Percentiles rank a stretch among this genome's conserved stretches.
Evolutionary conservation across 768 basidiomycete genomes (phyloP).

Genomic region (Rhizopogon vesiculosus): DNA sequence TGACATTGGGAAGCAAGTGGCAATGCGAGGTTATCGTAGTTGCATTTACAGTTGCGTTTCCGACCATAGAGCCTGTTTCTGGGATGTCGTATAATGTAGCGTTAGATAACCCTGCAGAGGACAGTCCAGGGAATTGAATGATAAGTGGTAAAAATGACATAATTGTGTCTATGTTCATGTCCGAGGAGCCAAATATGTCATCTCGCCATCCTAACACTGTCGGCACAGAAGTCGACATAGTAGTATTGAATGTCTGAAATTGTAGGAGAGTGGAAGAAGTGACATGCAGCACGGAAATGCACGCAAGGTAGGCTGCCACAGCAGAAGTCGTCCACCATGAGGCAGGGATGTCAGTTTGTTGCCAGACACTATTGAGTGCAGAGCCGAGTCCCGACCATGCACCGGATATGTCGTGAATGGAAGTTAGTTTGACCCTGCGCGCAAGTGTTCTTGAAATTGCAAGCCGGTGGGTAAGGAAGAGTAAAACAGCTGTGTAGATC

Average conservation of each 20-base stretch:
- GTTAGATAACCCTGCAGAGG: not conserved
- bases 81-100: not conserved
- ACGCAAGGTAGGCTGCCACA: conserved; percentile 1
- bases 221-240: not conserved
- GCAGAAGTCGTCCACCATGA: not conserved
- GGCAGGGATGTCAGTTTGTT: not conserved
- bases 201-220: not conserved
- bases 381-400: conserved; percentile 4
- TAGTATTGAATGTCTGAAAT: not conserved
- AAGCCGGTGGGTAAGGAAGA: not conserved
- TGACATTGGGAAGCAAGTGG: no score
- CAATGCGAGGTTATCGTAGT: not conserved
- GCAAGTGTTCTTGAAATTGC: not conserved
- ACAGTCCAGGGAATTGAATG: not conserved
- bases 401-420: not conserved
- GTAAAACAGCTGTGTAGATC: not conserved
- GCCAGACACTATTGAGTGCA: not conserved
- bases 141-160: not conserved
- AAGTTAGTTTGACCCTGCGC: not conserved
- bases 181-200: not conserved
- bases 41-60: no score
- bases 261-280: conserved; percentile 5
- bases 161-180: not conserved
- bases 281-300: not conserved
- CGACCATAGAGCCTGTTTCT: no score